These are phyloP conservation scores for Phytophthora lateralis DNA, from an alignment of 352 stramenopile genomes.

Conservation along the genomic window DNA sequence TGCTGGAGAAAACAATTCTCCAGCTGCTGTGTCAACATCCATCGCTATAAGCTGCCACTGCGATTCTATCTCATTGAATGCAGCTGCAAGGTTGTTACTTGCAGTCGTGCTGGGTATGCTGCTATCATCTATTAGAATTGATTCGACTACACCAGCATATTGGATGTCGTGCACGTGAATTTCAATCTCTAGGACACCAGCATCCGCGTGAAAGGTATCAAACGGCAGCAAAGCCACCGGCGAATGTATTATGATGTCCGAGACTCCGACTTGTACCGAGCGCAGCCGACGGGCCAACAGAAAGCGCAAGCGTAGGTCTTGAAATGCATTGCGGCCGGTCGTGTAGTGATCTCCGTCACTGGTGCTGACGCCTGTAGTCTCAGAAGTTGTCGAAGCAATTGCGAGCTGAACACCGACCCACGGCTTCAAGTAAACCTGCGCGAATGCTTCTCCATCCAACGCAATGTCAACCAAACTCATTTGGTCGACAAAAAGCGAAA, in stretches of 20 bases:
- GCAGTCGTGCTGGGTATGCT: neutral
- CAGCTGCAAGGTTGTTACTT: slow-evolving; percentile 2
- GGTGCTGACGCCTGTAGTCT: slow-evolving; percentile 7
- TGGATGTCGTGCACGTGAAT: slow-evolving; percentile 20
- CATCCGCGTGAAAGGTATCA: slow-evolving; percentile 12
- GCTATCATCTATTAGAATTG: neutral
- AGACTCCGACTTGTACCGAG: slow-evolving; percentile 11
- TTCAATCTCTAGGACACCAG: slow-evolving; percentile 20
- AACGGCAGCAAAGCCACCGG: slow-evolving; percentile 9
- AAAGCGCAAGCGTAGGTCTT: slow-evolving; percentile 25
- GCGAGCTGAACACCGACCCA: slow-evolving; percentile 31
- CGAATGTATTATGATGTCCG: slow-evolving; percentile 24
- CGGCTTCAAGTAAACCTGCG: slow-evolving; percentile 31
- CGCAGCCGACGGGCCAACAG: slow-evolving; percentile 12
- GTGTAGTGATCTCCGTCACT: slow-evolving; percentile 8
- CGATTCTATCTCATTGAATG: slow-evolving; percentile 16
- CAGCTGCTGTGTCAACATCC: slow-evolving; percentile 14
- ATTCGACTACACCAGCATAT: slow-evolving; percentile 6
- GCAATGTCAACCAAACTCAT: slow-evolving; percentile 30
- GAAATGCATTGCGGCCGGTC: slow-evolving; percentile 16
- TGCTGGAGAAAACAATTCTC: slow-evolving; percentile 6
- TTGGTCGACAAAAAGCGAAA: slow-evolving; percentile 20
- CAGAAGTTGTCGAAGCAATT: slow-evolving; percentile 6
- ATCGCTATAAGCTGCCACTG: slow-evolving; percentile 22
- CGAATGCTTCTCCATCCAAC: slow-evolving; percentile 30